These are phyloP conservation scores for Collybiopsis luxurians DNA, from an alignment of 768 basidiomycete genomes.

Conservation along the genomic window DNA sequence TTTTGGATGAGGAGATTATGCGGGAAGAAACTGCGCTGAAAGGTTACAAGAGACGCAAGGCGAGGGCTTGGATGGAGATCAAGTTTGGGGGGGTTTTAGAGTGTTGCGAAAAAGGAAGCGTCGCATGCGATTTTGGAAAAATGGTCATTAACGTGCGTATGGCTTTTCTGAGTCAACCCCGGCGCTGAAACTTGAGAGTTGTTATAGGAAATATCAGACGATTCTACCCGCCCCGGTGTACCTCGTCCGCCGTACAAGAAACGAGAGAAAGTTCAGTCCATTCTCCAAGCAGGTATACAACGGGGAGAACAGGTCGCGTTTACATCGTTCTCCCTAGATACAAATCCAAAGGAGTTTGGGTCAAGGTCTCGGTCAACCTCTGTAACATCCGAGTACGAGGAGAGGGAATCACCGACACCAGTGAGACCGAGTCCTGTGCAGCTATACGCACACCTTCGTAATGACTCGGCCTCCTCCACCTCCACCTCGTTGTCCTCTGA, in stretches of 20 bases:
- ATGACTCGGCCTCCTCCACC: slow-evolving; percentile 4
- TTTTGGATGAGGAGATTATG: slow-evolving; percentile 80
- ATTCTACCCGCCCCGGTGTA: slow-evolving; percentile 74
- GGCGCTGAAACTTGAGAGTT: not conserved
- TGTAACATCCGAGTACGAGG: not conserved
- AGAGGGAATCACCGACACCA: not conserved
- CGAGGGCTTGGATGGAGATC: slow-evolving; percentile 70
- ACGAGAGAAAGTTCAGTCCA: slow-evolving; percentile 56
- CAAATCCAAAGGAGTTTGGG: not conserved
- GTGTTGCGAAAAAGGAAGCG: slow-evolving; percentile 75
- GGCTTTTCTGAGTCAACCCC: not conserved
- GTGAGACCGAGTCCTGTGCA: slow-evolving; percentile 6
- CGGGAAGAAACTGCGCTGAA: slow-evolving; percentile 75
- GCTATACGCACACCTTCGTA: slow-evolving; percentile 9
- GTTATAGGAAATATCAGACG: slow-evolving; percentile 71
- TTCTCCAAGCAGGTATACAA: slow-evolving; percentile 61
- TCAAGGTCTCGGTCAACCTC: not conserved
- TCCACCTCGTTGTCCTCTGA: slow-evolving; percentile 4
- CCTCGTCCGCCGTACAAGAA: slow-evolving; percentile 70
- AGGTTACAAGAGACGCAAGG: slow-evolving; percentile 76
- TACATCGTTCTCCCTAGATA: slow-evolving; percentile 24
- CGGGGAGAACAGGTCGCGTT: slow-evolving; percentile 50
- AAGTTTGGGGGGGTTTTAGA: slow-evolving; percentile 90
- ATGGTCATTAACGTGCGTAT: slow-evolving; percentile 42
- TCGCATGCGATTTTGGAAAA: slow-evolving; percentile 54